A percentile compares a stretch with the other conserved stretches of the same genome.
Evolutionary conservation across 148 eudicot genomes (phyloP).

Genomic region (Chenopodium formosanum): DNA sequence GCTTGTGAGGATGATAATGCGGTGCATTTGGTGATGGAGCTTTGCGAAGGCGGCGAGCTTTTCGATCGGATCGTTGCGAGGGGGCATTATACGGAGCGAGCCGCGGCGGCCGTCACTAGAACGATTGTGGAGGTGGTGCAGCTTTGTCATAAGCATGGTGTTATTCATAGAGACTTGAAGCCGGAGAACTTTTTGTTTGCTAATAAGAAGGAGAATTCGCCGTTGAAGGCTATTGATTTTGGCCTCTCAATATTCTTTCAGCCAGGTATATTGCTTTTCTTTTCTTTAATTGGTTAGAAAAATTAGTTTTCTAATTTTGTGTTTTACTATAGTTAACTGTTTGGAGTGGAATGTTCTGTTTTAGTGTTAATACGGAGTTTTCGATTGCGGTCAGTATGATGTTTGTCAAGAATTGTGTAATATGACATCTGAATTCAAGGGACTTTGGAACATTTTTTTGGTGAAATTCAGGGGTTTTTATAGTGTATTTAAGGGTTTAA

Average conservation of each 20-base stretch:
- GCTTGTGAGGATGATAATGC: slow-evolving; percentile 97
- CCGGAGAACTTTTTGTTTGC: slow-evolving; percentile 97
- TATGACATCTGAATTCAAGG: too few relatives aligned
- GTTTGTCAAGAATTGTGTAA: neutral
- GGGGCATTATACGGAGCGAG: slow-evolving; percentile 94
- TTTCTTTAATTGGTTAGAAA: neutral
- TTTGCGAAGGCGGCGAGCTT: slow-evolving; percentile 94
- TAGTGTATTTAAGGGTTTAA: neutral
- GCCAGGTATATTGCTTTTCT: slow-evolving; percentile 47
- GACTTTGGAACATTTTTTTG: neutral
- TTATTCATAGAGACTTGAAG: slow-evolving; percentile 89
- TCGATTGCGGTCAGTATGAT: neutral
- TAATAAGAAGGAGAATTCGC: slow-evolving; percentile 93
- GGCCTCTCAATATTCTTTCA: slow-evolving; percentile 94
- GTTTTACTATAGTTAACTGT: neutral
- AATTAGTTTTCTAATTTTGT: neutral
- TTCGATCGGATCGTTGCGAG: slow-evolving; percentile 92
- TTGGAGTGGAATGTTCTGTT: neutral
- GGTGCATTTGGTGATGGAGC: slow-evolving; percentile 95
- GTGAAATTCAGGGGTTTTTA: neutral
- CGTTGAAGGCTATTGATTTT: slow-evolving; percentile 94
- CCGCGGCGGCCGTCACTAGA: slow-evolving; percentile 67
- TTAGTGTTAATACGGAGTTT: neutral
- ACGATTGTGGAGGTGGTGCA: slow-evolving; percentile 92
- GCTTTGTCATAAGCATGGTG: slow-evolving; percentile 87